Percentiles rank a stretch among this genome's conserved stretches.
phyloP scores from a whole-genome alignment of 2,329 filamentous ascomycete genomes.

The Hymenoscyphus linearis region DNA sequence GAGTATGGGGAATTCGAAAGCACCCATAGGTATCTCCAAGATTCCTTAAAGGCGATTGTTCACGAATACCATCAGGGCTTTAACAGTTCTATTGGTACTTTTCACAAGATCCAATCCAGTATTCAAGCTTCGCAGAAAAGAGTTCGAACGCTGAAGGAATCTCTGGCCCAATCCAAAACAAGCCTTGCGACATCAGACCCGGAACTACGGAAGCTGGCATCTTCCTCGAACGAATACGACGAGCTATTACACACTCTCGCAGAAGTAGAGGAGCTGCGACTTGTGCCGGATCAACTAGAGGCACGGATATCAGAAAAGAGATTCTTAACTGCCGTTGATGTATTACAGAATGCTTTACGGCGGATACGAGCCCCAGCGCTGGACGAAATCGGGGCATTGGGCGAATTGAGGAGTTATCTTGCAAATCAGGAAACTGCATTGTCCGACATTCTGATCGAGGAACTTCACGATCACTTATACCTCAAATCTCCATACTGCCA shows the following conservation, averaged over 20 bases:
- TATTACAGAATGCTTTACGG: constrained; percentile 79
- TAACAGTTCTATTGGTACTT: constrained; percentile 97
- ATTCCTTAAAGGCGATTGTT: constrained; percentile 87
- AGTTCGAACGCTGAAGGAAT: constrained; percentile 76
- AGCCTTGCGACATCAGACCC: constrained; percentile 82
- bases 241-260: constrained; percentile 78
- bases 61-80: constrained; percentile 99
- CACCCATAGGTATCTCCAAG: constrained; percentile 84
- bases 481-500: constrained; percentile 97
- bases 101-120: constrained; percentile 95
- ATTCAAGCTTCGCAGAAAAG: constrained; percentile 84
- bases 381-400: constrained; percentile 83
- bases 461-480: constrained; percentile 94
- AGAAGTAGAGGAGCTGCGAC: constrained; percentile 81
- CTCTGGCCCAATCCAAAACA: constrained; percentile 72
- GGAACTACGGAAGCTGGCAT: constrained; percentile 84
- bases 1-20: constrained; percentile 81
- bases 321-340: constrained; percentile 87
- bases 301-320: constrained; percentile 94
- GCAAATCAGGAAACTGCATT: constrained; percentile 87
- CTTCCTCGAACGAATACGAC: constrained; percentile 84
- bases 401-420: constrained; percentile 80
- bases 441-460: constrained; percentile 94
- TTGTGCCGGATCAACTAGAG: constrained; percentile 87
- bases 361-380: constrained; percentile 82